These are phyloP conservation scores for Sporodiniella umbellata DNA, from an alignment of 371 early-diverging fungal species.

Conservation along the genomic window DNA sequence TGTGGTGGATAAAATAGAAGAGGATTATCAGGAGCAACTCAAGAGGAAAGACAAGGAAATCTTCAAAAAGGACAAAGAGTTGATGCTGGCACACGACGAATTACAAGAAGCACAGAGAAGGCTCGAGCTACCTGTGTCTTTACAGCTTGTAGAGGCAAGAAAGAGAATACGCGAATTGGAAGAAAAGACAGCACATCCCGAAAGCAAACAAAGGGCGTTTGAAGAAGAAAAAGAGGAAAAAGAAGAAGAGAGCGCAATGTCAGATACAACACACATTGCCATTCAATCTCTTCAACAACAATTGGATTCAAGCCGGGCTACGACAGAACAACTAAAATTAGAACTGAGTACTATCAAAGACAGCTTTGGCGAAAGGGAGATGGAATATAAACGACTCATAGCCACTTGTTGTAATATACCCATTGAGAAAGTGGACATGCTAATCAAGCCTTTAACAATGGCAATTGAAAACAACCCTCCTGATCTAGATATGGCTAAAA, in stretches of 20 bases:
- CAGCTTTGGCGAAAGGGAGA: conserved; percentile 46
- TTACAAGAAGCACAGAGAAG: conserved; percentile 50
- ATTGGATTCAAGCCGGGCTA: conserved; percentile 39
- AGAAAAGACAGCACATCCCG: conserved; percentile 28
- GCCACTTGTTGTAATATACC: conserved; percentile 67
- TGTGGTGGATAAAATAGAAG: conserved; percentile 56
- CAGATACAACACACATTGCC: conserved; percentile 17
- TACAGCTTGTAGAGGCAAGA: conserved; percentile 56
- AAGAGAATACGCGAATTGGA: conserved; percentile 45
- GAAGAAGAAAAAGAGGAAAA: conserved; percentile 9
- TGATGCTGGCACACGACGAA: conserved; percentile 43
- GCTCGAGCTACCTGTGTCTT: conserved; percentile 25
- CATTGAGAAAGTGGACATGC: conserved; percentile 60
- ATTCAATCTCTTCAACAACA: conserved; percentile 37
- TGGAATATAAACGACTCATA: conserved; percentile 66
- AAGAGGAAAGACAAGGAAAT: conserved; percentile 51
- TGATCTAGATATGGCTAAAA: conserved; percentile 49
- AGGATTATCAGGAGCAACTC: conserved; percentile 57
- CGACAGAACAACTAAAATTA: conserved; percentile 37
- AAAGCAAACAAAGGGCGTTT: neutral
- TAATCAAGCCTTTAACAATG: conserved; percentile 58
- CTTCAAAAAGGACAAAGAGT: conserved; percentile 55
- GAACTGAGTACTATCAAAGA: conserved; percentile 35
- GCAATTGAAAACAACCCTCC: conserved; percentile 74
- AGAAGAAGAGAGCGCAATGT: neutral